These are phyloP conservation scores for Aspergillaceae sp. DNA, from an alignment of 2,329 filamentous ascomycete genomes.

Conservation along the genomic window DNA sequence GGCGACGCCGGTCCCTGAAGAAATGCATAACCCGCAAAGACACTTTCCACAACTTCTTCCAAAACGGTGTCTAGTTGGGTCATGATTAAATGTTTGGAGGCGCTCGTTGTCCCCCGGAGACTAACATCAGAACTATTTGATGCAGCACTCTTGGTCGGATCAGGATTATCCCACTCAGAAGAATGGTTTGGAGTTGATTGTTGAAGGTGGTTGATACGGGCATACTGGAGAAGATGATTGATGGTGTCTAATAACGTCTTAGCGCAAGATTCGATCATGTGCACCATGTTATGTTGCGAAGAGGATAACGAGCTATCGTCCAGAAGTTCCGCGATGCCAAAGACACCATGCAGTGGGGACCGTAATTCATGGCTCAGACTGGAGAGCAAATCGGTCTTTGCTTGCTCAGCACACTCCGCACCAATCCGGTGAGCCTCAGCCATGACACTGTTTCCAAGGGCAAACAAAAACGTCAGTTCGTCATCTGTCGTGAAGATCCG, in stretches of 20 bases:
- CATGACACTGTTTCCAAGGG: constrained; percentile 28
- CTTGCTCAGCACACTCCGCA: constrained; percentile 20
- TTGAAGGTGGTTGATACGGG: constrained; percentile 18
- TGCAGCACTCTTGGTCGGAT: neutral
- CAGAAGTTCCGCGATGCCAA: constrained; percentile 26
- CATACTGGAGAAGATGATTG: constrained; percentile 28
- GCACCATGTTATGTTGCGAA: constrained; percentile 22
- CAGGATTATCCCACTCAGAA: neutral
- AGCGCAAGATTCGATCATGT: constrained; percentile 33
- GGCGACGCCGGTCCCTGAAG: neutral
- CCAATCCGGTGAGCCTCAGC: constrained; percentile 24
- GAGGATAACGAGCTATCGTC: constrained; percentile 20
- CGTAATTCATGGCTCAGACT: constrained; percentile 30
- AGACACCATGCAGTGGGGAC: constrained; percentile 28
- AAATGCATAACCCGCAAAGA: constrained; percentile 12
- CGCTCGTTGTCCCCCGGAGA: neutral
- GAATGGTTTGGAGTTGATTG: neutral
- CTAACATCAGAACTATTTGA: neutral
- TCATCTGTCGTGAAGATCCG: constrained; percentile 18
- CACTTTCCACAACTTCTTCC: constrained; percentile 12
- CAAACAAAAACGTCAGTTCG: constrained; percentile 21
- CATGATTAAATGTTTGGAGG: constrained; percentile 3
- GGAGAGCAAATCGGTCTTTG: constrained; percentile 26
- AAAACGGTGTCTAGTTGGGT: constrained; percentile 7
- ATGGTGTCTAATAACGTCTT: constrained; percentile 37